Base-by-base conservation (phyloP, 192 early-diverging fungal species). In the Linnemannia hyalina region DNA sequence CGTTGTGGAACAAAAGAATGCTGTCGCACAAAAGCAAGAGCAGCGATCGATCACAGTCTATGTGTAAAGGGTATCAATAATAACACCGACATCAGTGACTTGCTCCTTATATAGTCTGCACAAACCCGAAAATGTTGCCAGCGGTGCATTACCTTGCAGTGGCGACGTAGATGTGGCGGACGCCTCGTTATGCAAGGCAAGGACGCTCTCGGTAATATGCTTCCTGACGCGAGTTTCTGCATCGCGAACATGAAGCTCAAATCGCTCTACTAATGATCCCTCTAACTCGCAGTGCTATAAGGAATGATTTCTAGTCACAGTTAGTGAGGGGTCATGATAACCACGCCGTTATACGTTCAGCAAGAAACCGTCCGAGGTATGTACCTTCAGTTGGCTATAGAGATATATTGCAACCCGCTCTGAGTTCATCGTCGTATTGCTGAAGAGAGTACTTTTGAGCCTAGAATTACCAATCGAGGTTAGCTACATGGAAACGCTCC, bases 1-100 rank as follows among this genome's bases (percentile, higher is more conserved):
- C 65, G 3, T 23, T n/a, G 42, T 86, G 80, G 57, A 86, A 81
- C 7, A 86, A 57, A 6, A 86, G 49, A 54, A 86, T 65, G 32
- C 84, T 80, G 42, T 86, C 80, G 47, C 78, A 77, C 4, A 81
- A 75, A 5, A 81, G 47, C 16, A 81, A 54, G 10, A 86, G 40
- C 35, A 81, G n/a, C 20, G 65, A 46, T 49, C 73, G 41, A 35
- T 86, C 84, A 32, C 41, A 63, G 3, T 81, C 84, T 86, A 68
- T 38, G 1, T 60, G 0, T 40, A 6, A 46, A 11, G 29, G 1
- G 38, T 9, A 26, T 29, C 52, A 13, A 57, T 8, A 22, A 0
- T 11, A 36, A 29, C 0, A 38, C 18, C 11, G 18, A n/a, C 4
- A 18, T 57, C 9, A 75, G 47, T 15, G 8, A 9, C 35, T 16